A percentile compares a stretch with the other conserved stretches of the same genome.
Conservation (phyloP, 169 alveolate species). For the Amoebophrya sp. region DNA sequence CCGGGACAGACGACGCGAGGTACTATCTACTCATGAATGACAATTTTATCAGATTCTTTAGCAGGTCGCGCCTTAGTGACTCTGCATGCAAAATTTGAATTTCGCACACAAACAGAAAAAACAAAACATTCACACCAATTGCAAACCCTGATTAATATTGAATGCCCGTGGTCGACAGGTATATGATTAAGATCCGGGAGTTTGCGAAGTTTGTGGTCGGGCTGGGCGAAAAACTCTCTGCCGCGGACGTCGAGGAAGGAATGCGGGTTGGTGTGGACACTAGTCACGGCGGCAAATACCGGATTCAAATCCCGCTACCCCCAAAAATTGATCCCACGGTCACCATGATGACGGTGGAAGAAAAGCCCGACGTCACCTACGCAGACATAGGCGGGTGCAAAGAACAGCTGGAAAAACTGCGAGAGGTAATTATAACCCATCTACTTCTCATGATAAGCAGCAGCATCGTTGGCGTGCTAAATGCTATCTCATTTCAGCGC, state of each 20-base stretch:
- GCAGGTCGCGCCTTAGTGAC: too few relatives aligned
- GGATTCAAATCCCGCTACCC: slow-evolving; percentile 95
- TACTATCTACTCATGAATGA: too few relatives aligned
- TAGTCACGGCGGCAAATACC: slow-evolving; percentile 83
- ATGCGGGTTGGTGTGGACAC: slow-evolving; percentile 95
- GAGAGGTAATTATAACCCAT: slow-evolving; percentile 58
- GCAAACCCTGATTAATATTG: too few relatives aligned
- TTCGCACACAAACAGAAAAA: too few relatives aligned
- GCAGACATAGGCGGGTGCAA: slow-evolving; percentile 98
- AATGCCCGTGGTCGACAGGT: neutral
- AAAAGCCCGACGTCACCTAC: slow-evolving; percentile 99
- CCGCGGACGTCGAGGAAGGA: slow-evolving; percentile 99
- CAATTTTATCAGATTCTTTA: too few relatives aligned
- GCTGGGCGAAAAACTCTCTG: slow-evolving; percentile 96
- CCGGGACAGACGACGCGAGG: slow-evolving; percentile 95
- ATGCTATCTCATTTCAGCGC: too few relatives aligned
- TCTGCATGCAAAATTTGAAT: too few relatives aligned
- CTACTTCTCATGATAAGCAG: too few relatives aligned
- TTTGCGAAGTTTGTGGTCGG: slow-evolving; percentile 98
- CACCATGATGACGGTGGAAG: slow-evolving; percentile 98
- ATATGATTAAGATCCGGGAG: slow-evolving; percentile 74
- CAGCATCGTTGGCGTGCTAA: too few relatives aligned
- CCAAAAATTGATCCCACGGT: slow-evolving; percentile 99
- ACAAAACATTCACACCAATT: too few relatives aligned
- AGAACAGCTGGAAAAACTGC: slow-evolving; percentile 91